phyloP scores from a whole-genome alignment of 2,329 filamentous ascomycete species.

The Karstenula rhodostoma region DNA sequence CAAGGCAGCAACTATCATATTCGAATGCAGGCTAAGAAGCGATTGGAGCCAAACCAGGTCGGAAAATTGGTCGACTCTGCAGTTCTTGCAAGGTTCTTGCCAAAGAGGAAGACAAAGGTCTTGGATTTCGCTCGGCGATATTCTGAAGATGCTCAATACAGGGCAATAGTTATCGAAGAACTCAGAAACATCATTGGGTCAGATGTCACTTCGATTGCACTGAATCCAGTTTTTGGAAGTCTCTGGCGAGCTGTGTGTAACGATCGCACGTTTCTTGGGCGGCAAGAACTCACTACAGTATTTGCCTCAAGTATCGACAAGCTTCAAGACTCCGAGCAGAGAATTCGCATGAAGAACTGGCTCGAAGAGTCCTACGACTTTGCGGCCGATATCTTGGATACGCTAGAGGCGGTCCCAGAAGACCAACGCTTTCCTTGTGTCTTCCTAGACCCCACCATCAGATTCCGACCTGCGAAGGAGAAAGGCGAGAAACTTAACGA shows the following conservation, averaged over 20 bases:
- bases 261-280: conserved; percentile 53
- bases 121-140: conserved; percentile 50
- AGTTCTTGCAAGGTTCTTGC: conserved; percentile 43
- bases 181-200: conserved; percentile 55
- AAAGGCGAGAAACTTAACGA: conserved; percentile 21
- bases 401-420: conserved; percentile 50
- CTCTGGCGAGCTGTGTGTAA: conserved; percentile 61
- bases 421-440: conserved; percentile 57
- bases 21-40: conserved; percentile 9
- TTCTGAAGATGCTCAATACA: conserved; percentile 49
- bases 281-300: conserved; percentile 53
- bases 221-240: conserved; percentile 61
- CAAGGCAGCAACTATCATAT: neutral
- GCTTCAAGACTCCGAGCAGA: conserved; percentile 45
- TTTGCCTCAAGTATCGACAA: conserved; percentile 54
- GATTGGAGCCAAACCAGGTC: conserved; percentile 25
- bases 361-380: conserved; percentile 62
- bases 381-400: conserved; percentile 52
- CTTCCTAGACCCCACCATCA: conserved; percentile 59
- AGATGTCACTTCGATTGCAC: conserved; percentile 55
- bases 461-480: conserved; percentile 18
- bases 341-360: conserved; percentile 56
- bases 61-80: conserved; percentile 23
- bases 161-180: conserved; percentile 49
- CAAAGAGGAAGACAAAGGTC: conserved; percentile 40